A percentile compares a stretch with the other conserved stretches of the same genome.
These are phyloP conservation scores for Ogataea nitratoaversa DNA, from an alignment of 805 yeast genomes.

Conservation along the genomic window DNA sequence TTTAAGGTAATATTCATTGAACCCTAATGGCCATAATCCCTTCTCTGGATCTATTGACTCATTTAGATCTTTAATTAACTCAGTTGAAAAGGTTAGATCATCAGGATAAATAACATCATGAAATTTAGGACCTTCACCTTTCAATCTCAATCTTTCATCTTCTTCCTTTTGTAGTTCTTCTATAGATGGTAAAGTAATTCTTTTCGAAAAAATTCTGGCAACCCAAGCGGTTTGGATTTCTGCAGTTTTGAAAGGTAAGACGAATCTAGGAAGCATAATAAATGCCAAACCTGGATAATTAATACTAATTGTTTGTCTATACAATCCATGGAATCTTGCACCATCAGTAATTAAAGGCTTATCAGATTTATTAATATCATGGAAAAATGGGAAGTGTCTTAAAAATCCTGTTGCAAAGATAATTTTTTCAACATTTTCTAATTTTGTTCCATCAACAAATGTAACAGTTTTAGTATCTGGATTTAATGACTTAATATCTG, in stretches of 20 bases:
- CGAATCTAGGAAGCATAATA: conserved; percentile 58
- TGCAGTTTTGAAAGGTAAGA: no score
- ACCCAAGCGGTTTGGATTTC: conserved; percentile 64
- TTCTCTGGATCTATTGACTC: not conserved
- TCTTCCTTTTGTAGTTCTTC: conserved; percentile 45
- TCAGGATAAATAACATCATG: conserved; percentile 53
- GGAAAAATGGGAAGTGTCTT: conserved; percentile 57
- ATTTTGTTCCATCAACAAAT: conserved; percentile 45
- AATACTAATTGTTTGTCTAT: conserved; percentile 55
- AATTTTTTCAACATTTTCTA: conserved; percentile 47
- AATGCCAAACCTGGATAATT: conserved; percentile 63
- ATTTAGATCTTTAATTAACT: not conserved
- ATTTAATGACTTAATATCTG: conserved; percentile 40
- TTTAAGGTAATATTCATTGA: not conserved
- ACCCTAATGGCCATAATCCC: not conserved
- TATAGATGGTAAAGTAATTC: conserved; percentile 45
- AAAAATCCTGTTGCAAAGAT: conserved; percentile 72
- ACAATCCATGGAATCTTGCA: conserved; percentile 45
- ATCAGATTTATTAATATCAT: conserved; percentile 22
- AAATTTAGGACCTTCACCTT: conserved; percentile 42
- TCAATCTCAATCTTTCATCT: conserved; percentile 31
- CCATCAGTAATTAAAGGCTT: conserved; percentile 44
- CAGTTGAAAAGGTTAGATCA: conserved; percentile 47
- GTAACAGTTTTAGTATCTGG: conserved; percentile 34
- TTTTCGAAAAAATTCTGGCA: conserved; percentile 57